Percentiles rank a stretch among this genome's conserved stretches.
phyloP scores from a whole-genome alignment of 768 basidiomycete species.

The Tulasnella sp. region DNA sequence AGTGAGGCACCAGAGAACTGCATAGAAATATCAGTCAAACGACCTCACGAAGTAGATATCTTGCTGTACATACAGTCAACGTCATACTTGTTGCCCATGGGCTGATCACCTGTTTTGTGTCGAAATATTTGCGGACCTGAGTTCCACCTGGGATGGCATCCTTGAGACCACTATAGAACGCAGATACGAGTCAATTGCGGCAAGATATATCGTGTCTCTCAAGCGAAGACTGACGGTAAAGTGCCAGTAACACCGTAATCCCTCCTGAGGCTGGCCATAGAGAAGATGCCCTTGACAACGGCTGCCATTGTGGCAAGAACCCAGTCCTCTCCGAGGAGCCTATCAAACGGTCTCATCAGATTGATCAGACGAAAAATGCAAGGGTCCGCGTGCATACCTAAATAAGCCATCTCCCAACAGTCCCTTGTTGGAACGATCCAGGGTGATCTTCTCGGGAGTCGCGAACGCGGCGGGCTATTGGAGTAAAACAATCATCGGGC shows the following conservation, averaged over 20 bases:
- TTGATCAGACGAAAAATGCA: not conserved
- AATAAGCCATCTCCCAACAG: not conserved
- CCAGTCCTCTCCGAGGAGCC: constrained; percentile 1
- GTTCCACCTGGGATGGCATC: constrained; percentile 1
- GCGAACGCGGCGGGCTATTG: not conserved
- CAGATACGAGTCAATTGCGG: not conserved
- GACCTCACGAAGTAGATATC: not conserved
- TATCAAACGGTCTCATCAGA: not conserved
- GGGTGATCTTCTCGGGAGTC: not conserved
- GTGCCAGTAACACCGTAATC: not conserved
- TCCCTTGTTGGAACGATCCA: not conserved
- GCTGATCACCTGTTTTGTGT: not conserved
- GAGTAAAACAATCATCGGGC: not conserved
- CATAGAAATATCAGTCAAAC: not conserved
- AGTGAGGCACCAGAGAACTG: not conserved
- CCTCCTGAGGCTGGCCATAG: not conserved
- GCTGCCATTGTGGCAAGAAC: not conserved
- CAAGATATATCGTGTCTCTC: not conserved
- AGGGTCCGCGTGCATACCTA: not conserved
- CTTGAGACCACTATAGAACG: not conserved
- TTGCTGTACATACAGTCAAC: not conserved
- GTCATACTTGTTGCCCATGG: not conserved
- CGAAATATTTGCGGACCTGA: not conserved
- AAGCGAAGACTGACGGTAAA: not conserved
- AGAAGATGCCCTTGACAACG: constrained; percentile 2